Conservation (phyloP, 225 moss, liverwort and hornwort species). For the Asterella californica region DNA sequence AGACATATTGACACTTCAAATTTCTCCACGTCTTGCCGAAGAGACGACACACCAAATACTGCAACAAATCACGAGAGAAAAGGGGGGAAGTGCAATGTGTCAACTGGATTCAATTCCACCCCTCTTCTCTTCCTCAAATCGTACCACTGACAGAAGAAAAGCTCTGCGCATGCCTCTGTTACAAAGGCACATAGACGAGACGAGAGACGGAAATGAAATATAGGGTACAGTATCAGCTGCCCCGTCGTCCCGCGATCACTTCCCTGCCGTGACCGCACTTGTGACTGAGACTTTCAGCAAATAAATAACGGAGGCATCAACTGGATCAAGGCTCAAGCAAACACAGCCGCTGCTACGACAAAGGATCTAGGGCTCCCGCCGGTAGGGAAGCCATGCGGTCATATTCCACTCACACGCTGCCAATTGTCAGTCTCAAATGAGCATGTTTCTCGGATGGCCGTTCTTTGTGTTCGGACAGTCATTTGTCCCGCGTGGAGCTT, state of each 20-base stretch:
- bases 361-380: not conserved
- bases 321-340: no score
- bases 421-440: not conserved
- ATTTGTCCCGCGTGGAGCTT: not conserved
- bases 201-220: not conserved
- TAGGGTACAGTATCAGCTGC: slow-evolving; percentile 6
- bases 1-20: slow-evolving; percentile 21
- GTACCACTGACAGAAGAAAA: not conserved
- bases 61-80: not conserved
- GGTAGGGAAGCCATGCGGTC: not conserved
- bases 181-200: not conserved
- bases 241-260: not conserved
- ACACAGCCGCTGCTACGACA: not conserved
- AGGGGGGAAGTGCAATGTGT: not conserved
- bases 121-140: not conserved
- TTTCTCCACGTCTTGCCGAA: not conserved
- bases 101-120: not conserved
- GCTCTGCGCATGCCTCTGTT: not conserved
- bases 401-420: not conserved
- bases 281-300: not conserved
- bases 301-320: not conserved
- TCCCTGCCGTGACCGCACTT: slow-evolving; percentile 9
- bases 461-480: not conserved
- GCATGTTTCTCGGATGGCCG: not conserved
- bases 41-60: not conserved